These are phyloP conservation scores for Phtheirospermum japonicum DNA, from an alignment of 257 asterid genomes.

Conservation along the genomic window DNA sequence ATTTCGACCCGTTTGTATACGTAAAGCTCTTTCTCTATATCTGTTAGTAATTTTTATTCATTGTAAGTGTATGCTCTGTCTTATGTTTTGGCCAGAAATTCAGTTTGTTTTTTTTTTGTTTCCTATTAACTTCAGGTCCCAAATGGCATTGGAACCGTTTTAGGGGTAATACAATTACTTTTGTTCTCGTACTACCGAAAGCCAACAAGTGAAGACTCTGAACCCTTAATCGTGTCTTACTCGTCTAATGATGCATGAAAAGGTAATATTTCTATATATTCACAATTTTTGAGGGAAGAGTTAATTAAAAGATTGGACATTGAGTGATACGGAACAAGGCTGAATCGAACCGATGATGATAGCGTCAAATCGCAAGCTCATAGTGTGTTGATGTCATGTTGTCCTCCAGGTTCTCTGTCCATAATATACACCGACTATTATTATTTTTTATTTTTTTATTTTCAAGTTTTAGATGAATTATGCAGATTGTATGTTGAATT, in stretches of 20 bases:
- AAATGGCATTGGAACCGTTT: constrained; percentile 58
- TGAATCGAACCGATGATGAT: too few relatives aligned
- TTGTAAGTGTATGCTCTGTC: too few relatives aligned
- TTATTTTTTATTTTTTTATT: too few relatives aligned
- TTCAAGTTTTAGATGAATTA: too few relatives aligned
- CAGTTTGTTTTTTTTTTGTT: background rate
- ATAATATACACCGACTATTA: too few relatives aligned
- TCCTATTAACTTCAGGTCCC: constrained; percentile 40
- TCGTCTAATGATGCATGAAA: constrained; percentile 28
- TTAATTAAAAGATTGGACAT: too few relatives aligned
- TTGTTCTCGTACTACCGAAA: constrained; percentile 47
- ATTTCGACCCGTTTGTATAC: constrained; percentile 54
- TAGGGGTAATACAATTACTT: constrained; percentile 43
- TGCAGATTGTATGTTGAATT: too few relatives aligned
- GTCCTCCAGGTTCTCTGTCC: too few relatives aligned
- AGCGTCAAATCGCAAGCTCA: too few relatives aligned
- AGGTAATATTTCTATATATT: constrained; percentile 18
- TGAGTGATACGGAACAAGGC: too few relatives aligned
- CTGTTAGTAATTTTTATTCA: constrained; percentile 5
- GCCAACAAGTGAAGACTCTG: constrained; percentile 39
- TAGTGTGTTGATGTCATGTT: too few relatives aligned
- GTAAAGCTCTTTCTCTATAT: constrained; percentile 33
- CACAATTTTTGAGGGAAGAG: too few relatives aligned
- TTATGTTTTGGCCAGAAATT: background rate
- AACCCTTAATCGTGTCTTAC: constrained; percentile 45